Evolutionary conservation across 805 yeast genomes (phyloP).

Genomic region (Jamesozyma spencerorum): DNA sequence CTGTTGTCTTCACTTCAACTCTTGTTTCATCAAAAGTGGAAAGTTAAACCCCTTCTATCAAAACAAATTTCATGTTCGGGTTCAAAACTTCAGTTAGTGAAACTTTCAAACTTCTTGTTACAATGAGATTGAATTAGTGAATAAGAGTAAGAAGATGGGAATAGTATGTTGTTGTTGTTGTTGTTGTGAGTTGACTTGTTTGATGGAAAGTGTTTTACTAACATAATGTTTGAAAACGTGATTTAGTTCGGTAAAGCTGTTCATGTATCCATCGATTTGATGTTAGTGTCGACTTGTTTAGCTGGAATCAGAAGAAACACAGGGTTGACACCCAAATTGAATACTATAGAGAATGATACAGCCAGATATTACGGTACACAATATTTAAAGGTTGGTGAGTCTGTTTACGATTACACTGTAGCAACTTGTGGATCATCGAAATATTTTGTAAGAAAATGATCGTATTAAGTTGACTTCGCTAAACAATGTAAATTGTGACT

Average conservation of each 20-base stretch:
- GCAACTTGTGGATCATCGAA: conserved; percentile 62
- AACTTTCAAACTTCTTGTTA: no score
- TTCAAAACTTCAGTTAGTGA: no score
- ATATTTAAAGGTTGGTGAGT: conserved; percentile 82
- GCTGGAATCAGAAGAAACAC: conserved; percentile 69
- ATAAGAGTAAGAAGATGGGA: no score
- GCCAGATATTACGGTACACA: conserved; percentile 45
- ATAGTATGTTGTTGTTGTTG: no score
- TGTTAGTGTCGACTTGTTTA: conserved; percentile 53
- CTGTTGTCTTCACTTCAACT: not conserved
- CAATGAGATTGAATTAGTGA: no score
- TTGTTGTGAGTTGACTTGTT: no score
- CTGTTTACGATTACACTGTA: conserved; percentile 61
- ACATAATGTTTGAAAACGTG: not conserved
- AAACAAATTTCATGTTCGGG: no score
- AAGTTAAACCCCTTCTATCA: no score
- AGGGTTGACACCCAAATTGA: conserved; percentile 54
- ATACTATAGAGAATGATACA: conserved; percentile 37
- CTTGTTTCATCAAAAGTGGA: no score
- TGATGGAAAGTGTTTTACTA: no score
- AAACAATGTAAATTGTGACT: no score
- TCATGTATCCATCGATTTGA: conserved; percentile 52
- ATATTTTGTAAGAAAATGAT: conserved; percentile 55
- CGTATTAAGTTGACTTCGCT: no score
- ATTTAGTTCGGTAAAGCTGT: conserved; percentile 41